These are phyloP conservation scores for Linnemannia zychae DNA, from an alignment of 192 early-diverging fungal genomes.

Conservation along the genomic window DNA sequence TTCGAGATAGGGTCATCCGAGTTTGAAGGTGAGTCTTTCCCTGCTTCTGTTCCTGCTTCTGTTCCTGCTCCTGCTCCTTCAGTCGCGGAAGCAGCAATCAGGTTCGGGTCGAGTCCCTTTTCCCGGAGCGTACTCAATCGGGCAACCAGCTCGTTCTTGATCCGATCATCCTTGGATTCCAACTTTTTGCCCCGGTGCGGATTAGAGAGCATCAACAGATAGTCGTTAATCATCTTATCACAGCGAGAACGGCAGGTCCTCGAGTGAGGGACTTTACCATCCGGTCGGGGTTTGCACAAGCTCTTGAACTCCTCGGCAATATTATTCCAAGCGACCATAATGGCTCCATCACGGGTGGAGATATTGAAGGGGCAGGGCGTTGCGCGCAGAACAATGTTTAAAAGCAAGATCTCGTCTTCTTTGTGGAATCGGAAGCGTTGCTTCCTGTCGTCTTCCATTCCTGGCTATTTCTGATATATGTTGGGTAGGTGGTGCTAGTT, in stretches of 20 bases:
- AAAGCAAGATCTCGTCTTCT: slow-evolving; percentile 45
- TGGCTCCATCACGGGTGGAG: slow-evolving; percentile 40
- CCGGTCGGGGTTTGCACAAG: slow-evolving; percentile 18
- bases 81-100: background rate
- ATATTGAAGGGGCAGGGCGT: slow-evolving; percentile 48
- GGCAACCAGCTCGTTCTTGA: slow-evolving; percentile 26
- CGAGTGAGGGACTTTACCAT: slow-evolving; percentile 38
- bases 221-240: slow-evolving; percentile 45
- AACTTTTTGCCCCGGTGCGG: slow-evolving; percentile 12
- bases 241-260: slow-evolving; percentile 41
- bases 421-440: slow-evolving; percentile 52
- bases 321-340: slow-evolving; percentile 48
- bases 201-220: slow-evolving; percentile 10
- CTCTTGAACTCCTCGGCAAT: slow-evolving; percentile 35
- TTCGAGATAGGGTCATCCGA: slow-evolving; percentile 1
- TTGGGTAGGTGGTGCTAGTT: background rate
- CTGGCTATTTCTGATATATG: background rate
- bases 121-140: slow-evolving; percentile 15
- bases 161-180: slow-evolving; percentile 38
- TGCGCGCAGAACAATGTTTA: slow-evolving; percentile 34
- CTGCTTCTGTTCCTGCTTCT: background rate
- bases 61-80: background rate
- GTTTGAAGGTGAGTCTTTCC: background rate
- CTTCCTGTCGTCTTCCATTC: slow-evolving; percentile 36
- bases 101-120: slow-evolving; percentile 6